Percentiles rank a stretch among this genome's conserved stretches.
Evolutionary conservation across 1,284 basidiomycete species (phyloP).

Genomic region (Abortiporus biennis): DNA sequence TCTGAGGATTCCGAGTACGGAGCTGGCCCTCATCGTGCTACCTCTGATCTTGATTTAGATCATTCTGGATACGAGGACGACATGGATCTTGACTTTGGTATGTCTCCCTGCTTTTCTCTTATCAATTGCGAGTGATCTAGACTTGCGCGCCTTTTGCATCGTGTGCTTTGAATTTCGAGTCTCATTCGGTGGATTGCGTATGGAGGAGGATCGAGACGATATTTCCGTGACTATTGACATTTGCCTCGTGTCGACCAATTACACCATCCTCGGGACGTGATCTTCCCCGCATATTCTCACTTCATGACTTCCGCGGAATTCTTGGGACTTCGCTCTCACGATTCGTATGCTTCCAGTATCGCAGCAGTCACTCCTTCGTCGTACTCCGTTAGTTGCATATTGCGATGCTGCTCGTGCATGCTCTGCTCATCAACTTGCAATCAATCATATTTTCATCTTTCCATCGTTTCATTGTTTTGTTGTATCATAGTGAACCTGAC

Average conservation of each 20-base stretch:
- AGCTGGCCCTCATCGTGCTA: not conserved
- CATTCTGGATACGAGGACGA: not conserved
- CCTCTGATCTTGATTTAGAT: not conserved
- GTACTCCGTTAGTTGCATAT: too few species aligned
- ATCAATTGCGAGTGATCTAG: not conserved
- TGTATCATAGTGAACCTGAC: not conserved
- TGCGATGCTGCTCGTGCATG: not conserved
- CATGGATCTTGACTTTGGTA: not conserved
- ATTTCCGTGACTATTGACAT: too few species aligned
- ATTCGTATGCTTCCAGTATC: too few species aligned
- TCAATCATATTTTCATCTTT: not conserved
- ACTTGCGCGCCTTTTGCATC: not conserved
- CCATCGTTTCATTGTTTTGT: not conserved
- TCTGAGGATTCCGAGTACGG: not conserved
- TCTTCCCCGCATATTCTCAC: not conserved
- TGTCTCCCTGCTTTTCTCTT: not conserved
- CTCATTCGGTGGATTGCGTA: too few species aligned
- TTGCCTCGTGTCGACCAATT: too few species aligned
- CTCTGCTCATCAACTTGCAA: not conserved
- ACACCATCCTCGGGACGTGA: too few species aligned
- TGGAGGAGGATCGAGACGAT: too few species aligned
- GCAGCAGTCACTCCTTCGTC: too few species aligned
- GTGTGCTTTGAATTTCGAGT: not conserved
- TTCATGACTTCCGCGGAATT: too few species aligned
- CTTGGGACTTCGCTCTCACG: too few species aligned